Conservation (phyloP, 139 green algal species). For the Pycnococcus provasolii region DNA sequence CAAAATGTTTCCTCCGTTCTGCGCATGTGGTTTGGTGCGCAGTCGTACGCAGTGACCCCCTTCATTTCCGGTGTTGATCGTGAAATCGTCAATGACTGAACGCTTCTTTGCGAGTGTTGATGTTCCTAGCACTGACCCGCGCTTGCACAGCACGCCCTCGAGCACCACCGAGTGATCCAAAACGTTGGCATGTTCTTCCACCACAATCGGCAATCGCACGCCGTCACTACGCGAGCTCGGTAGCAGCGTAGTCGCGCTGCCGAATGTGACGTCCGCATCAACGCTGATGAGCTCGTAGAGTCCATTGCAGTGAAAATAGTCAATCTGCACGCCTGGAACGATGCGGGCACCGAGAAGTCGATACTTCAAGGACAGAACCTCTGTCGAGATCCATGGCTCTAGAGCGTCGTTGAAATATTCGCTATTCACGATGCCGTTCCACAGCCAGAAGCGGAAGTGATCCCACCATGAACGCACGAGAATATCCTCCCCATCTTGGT, state of each 20-base stretch:
- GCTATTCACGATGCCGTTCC: slow-evolving; percentile 1
- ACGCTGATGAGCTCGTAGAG: not conserved
- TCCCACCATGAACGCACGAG: not conserved
- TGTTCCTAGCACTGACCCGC: too few species aligned
- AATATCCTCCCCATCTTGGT: not conserved
- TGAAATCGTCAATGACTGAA: too few species aligned
- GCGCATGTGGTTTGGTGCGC: too few species aligned
- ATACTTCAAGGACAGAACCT: not conserved
- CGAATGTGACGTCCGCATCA: not conserved
- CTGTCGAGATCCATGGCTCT: not conserved
- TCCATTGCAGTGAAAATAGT: not conserved
- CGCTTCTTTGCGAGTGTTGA: too few species aligned
- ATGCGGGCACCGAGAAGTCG: not conserved
- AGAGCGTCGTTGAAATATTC: not conserved
- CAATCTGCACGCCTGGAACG: not conserved
- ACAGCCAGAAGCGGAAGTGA: not conserved
- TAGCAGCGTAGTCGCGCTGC: not conserved
- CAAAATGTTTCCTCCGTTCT: too few species aligned
- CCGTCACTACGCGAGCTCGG: too few species aligned
- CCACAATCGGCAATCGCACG: too few species aligned
- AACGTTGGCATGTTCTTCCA: too few species aligned
- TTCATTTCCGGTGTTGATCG: too few species aligned
- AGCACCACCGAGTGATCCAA: too few species aligned
- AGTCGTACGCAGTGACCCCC: too few species aligned
- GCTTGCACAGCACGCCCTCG: too few species aligned